phyloP scores from a whole-genome alignment of 2,329 filamentous ascomycete species.

The Phaeosphaeriaceae sp. region DNA sequence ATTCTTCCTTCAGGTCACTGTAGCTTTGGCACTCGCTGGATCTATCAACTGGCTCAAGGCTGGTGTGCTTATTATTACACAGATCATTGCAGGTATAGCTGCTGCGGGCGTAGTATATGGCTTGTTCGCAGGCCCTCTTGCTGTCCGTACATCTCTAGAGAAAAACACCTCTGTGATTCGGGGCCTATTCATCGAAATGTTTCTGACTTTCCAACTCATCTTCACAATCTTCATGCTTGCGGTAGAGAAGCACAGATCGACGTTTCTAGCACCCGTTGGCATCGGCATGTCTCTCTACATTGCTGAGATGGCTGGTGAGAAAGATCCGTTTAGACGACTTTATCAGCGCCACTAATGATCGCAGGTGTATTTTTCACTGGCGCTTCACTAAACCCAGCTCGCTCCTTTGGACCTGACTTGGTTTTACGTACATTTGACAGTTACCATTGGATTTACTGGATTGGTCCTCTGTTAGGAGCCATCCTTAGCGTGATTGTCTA shows the following conservation, averaged over 20 bases:
- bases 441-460: slow-evolving; percentile 61
- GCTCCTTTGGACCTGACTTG: slow-evolving; percentile 58
- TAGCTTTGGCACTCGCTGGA: slow-evolving; percentile 57
- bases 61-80: slow-evolving; percentile 51
- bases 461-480: slow-evolving; percentile 55
- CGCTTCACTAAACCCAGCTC: slow-evolving; percentile 57
- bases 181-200: slow-evolving; percentile 59
- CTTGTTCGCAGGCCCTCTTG: slow-evolving; percentile 54
- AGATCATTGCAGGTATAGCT: slow-evolving; percentile 54
- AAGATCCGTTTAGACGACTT: too few species aligned
- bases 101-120: slow-evolving; percentile 53
- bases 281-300: slow-evolving; percentile 56
- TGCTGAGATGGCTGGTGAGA: slow-evolving; percentile 51
- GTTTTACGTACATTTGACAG: slow-evolving; percentile 49
- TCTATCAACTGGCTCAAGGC: slow-evolving; percentile 55
- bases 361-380: slow-evolving; percentile 55
- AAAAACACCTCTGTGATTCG: slow-evolving; percentile 50
- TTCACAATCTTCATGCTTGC: slow-evolving; percentile 58
- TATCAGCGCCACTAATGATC: too few species aligned
- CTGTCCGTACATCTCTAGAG: slow-evolving; percentile 55
- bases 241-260: slow-evolving; percentile 50
- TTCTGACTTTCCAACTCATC: slow-evolving; percentile 55
- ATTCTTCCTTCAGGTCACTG: slow-evolving; percentile 48
- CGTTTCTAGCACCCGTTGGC: slow-evolving; percentile 49
- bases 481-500: slow-evolving; percentile 57